Percentiles rank a stretch among this genome's conserved stretches.
phyloP scores from a whole-genome alignment of 108 stramenopile genomes.

The Cyclotella kingstonii region DNA sequence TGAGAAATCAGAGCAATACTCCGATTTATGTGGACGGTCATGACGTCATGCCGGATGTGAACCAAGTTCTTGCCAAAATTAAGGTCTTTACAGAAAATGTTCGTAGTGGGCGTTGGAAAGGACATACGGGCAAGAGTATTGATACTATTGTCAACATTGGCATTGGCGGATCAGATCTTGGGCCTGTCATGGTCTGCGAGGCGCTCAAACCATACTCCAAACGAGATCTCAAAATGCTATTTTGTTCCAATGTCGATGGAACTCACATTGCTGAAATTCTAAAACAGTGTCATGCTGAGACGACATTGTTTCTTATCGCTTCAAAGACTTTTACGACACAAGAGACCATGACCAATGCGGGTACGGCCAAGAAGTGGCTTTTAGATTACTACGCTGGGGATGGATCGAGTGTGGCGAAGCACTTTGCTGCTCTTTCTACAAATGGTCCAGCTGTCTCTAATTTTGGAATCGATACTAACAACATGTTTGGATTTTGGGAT shows the following conservation, averaged over 20 bases:
- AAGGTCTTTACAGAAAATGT: conserved; percentile 85
- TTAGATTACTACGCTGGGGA: conserved; percentile 64
- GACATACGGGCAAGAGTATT: conserved; percentile 93
- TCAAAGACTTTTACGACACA: conserved; percentile 98
- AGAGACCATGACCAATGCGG: conserved; percentile 98
- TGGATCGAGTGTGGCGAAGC: conserved; percentile 78
- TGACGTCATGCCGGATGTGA: conserved; percentile 92
- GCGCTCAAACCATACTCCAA: conserved; percentile 89
- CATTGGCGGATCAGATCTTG: conserved; percentile 94
- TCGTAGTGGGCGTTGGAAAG: conserved; percentile 82
- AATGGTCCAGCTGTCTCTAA: conserved; percentile 59
- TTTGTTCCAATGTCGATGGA: conserved; percentile 97
- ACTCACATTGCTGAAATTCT: conserved; percentile 91
- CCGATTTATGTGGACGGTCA: conserved; percentile 85
- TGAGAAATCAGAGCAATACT: conserved; percentile 75
- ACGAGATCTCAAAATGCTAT: conserved; percentile 84
- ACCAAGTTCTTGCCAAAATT: conserved; percentile 79
- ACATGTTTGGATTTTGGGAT: conserved; percentile 91
- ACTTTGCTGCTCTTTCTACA: conserved; percentile 91
- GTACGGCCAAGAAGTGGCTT: conserved; percentile 91
- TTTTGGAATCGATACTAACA: conserved; percentile 91
- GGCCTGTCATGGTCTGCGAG: conserved; percentile 96
- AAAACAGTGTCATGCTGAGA: conserved; percentile 82
- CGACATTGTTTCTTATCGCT: conserved; percentile 89
- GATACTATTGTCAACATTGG: conserved; percentile 92